These are phyloP conservation scores for Malbranchea cinnamomea DNA, from an alignment of 2,329 filamentous ascomycete species.

Conservation along the genomic window DNA sequence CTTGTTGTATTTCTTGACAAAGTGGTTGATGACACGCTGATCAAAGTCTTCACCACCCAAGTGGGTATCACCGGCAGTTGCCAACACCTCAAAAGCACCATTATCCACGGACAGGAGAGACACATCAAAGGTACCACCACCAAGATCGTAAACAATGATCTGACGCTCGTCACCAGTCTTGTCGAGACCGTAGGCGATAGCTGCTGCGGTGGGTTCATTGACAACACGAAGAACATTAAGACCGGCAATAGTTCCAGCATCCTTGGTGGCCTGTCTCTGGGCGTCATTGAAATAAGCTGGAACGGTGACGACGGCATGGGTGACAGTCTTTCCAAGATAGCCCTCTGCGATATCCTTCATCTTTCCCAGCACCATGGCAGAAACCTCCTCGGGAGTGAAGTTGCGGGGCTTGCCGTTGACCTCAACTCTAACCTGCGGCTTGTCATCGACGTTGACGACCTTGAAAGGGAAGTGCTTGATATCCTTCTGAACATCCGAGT, in stretches of 20 bases:
- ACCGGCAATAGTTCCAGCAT: slow-evolving; percentile 80
- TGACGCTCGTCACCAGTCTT: slow-evolving; percentile 72
- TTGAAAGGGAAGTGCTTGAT: slow-evolving; percentile 99
- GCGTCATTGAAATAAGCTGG: slow-evolving; percentile 98
- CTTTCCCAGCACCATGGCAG: slow-evolving; percentile 51
- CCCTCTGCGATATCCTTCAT: slow-evolving; percentile 52
- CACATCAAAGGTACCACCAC: slow-evolving; percentile 90
- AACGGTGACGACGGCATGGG: slow-evolving; percentile 68
- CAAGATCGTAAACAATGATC: slow-evolving; percentile 86
- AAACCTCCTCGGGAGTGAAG: slow-evolving; percentile 53
- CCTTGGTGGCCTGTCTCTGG: slow-evolving; percentile 93
- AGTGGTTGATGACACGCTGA: slow-evolving; percentile 90
- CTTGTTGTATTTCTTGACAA: slow-evolving; percentile 98
- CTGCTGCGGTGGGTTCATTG: slow-evolving; percentile 91
- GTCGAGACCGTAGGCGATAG: slow-evolving; percentile 86
- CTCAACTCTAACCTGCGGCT: slow-evolving; percentile 64
- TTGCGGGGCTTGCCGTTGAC: slow-evolving; percentile 43
- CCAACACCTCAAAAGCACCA: slow-evolving; percentile 86
- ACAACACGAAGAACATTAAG: slow-evolving; percentile 92
- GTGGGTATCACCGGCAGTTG: slow-evolving; percentile 92
- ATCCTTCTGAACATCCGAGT: slow-evolving; percentile 81
- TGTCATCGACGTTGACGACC: slow-evolving; percentile 75
- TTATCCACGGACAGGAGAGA: slow-evolving; percentile 82
- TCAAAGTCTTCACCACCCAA: slow-evolving; percentile 98
- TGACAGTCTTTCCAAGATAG: slow-evolving; percentile 46